Evolutionary conservation across 169 alveolate species (phyloP).

Genomic region (Theileria parva): DNA sequence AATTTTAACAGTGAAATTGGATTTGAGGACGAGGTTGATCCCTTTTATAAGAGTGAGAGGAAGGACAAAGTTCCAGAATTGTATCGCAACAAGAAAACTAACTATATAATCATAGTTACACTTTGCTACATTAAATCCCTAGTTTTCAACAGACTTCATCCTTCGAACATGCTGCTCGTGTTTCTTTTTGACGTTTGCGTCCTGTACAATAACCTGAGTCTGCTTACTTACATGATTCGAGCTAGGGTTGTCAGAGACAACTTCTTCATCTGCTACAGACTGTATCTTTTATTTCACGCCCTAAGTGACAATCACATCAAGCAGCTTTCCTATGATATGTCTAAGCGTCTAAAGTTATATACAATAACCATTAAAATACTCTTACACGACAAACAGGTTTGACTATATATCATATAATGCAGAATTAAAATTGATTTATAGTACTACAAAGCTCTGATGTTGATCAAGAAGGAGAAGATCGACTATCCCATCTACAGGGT

Average conservation of each 20-base stretch:
- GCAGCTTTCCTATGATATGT: constrained; percentile 53
- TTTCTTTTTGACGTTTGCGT: constrained; percentile 52
- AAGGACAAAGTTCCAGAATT: constrained; percentile 24
- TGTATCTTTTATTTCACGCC: constrained; percentile 24
- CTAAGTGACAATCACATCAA: constrained; percentile 22
- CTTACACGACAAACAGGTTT: constrained; percentile 27
- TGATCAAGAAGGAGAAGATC: constrained; percentile 17
- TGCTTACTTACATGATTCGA: constrained; percentile 17
- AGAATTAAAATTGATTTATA: background rate
- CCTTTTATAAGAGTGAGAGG: constrained; percentile 8
- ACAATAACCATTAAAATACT: constrained; percentile 27
- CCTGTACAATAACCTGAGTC: constrained; percentile 31
- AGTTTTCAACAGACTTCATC: constrained; percentile 28
- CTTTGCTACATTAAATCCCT: constrained; percentile 45
- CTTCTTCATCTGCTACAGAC: constrained; percentile 37
- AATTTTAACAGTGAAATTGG: too few relatives aligned
- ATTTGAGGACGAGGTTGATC: too few relatives aligned
- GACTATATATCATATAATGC: background rate
- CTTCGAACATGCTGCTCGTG: constrained; percentile 36
- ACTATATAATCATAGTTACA: constrained; percentile 30
- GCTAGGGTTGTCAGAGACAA: constrained; percentile 42
- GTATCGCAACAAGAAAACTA: constrained; percentile 1
- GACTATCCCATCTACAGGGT: constrained; percentile 38
- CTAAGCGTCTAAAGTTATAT: constrained; percentile 45
- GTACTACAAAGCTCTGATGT: constrained; percentile 31